Conservation (phyloP, 2,329 filamentous ascomycete genomes). For the Venturia oleaginea region DNA sequence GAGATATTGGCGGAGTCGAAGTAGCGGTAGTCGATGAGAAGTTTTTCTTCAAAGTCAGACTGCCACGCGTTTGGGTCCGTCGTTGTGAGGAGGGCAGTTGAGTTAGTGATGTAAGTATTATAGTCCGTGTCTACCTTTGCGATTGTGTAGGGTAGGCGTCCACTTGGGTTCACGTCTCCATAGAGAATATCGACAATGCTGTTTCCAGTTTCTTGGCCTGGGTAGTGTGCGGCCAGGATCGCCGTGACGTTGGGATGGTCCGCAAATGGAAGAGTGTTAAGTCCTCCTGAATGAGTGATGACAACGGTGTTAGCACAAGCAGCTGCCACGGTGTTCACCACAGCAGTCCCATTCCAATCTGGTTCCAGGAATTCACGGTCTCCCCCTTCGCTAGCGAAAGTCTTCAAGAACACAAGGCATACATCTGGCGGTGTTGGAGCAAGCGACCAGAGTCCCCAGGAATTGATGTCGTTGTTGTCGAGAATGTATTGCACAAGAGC, state of each 20-base stretch:
- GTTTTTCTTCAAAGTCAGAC: slow-evolving; percentile 50
- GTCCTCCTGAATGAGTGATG: slow-evolving; percentile 30
- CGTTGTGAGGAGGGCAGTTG: slow-evolving; percentile 22
- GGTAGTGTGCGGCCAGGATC: slow-evolving; percentile 28
- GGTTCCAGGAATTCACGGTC: slow-evolving; percentile 40
- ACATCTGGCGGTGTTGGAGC: slow-evolving; percentile 21
- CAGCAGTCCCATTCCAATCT: slow-evolving; percentile 36
- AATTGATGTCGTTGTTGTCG: slow-evolving; percentile 20
- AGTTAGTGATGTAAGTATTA: slow-evolving; percentile 20
- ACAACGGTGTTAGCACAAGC: slow-evolving; percentile 31
- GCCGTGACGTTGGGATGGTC: slow-evolving; percentile 31
- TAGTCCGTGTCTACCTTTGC: slow-evolving; percentile 25
- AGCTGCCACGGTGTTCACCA: slow-evolving; percentile 31
- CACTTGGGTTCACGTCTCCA: slow-evolving; percentile 66
- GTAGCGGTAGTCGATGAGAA: slow-evolving; percentile 50
- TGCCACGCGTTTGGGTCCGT: slow-evolving; percentile 36
- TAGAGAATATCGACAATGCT: slow-evolving; percentile 73
- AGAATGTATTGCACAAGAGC: slow-evolving; percentile 21
- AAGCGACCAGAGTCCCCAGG: slow-evolving; percentile 14
- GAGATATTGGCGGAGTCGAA: slow-evolving; percentile 52
- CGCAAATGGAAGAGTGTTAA: slow-evolving; percentile 26
- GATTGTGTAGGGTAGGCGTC: slow-evolving; percentile 73
- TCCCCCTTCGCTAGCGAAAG: slow-evolving; percentile 40
- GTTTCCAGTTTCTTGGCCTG: slow-evolving; percentile 77
- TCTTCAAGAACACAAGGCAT: slow-evolving; percentile 40